phyloP scores from a whole-genome alignment of 1,139 yeast species.

The Zhuliangozyma parablackwelliae region DNA sequence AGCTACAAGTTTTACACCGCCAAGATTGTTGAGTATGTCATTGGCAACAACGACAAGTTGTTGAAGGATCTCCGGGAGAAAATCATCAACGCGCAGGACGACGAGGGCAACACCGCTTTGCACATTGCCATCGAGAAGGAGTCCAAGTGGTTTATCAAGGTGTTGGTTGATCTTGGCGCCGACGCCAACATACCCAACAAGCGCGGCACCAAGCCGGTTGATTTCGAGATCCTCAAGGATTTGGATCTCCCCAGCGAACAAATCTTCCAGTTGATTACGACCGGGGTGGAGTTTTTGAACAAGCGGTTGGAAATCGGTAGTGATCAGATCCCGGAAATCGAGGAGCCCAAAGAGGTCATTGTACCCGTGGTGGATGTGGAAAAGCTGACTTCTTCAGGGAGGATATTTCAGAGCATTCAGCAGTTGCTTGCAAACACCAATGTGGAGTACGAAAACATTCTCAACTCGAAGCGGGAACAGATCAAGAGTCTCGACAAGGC shows the following conservation, averaged over 20 bases:
- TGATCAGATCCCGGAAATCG: slow-evolving; percentile 15
- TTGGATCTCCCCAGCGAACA: slow-evolving; percentile 13
- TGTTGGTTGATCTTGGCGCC: slow-evolving; percentile 81
- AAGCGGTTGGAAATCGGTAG: slow-evolving; percentile 25
- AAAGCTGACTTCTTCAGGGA: slow-evolving; percentile 18
- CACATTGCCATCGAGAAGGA: slow-evolving; percentile 91
- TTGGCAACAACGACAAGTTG: slow-evolving; percentile 41
- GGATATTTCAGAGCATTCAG: slow-evolving; percentile 40
- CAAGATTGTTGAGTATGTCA: slow-evolving; percentile 77
- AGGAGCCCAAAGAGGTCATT: slow-evolving; percentile 17
- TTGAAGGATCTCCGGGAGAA: slow-evolving; percentile 61
- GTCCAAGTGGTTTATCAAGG: slow-evolving; percentile 73
- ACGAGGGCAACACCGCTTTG: slow-evolving; percentile 77
- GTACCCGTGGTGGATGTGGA: slow-evolving; percentile 8
- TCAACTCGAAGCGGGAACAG: slow-evolving; percentile 35
- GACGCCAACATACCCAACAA: slow-evolving; percentile 74
- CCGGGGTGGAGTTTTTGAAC: slow-evolving; percentile 31
- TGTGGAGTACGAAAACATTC: slow-evolving; percentile 34
- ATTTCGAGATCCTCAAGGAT: slow-evolving; percentile 61
- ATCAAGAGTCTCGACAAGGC: slow-evolving; percentile 34
- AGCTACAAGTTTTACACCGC: slow-evolving; percentile 64
- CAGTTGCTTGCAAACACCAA: slow-evolving; percentile 37
- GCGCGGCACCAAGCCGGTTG: slow-evolving; percentile 80
- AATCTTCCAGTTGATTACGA: slow-evolving; percentile 31
- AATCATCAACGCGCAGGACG: slow-evolving; percentile 73